These are phyloP conservation scores for Hygrophoropsis aurantiaca DNA, from an alignment of 768 basidiomycete species.

Conservation along the genomic window DNA sequence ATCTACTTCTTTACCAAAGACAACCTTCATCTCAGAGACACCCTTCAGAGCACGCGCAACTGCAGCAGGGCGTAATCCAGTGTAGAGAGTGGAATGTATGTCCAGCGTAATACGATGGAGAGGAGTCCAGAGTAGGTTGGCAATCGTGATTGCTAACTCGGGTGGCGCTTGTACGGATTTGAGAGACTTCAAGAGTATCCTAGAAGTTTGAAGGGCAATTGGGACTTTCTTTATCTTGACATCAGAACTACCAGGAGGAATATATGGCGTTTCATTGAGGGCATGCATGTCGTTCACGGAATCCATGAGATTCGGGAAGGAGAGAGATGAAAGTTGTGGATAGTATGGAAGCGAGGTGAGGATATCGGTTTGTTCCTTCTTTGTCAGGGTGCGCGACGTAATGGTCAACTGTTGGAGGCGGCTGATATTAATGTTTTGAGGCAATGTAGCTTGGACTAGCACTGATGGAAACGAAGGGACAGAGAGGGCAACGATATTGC, in stretches of 20 bases:
- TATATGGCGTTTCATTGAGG: not conserved
- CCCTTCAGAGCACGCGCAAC: conserved; percentile 26
- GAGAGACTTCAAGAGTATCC: conserved; percentile 10
- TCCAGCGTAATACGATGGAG: conserved; percentile 22
- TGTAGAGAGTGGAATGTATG: conserved; percentile 27
- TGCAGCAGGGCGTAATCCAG: conserved; percentile 25
- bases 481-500: conserved; percentile 24
- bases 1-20: conserved; percentile 31
- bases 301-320: conserved; percentile 25
- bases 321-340: conserved; percentile 22
- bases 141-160: conserved; percentile 18
- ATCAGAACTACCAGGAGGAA: not conserved
- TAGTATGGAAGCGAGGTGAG: conserved; percentile 24
- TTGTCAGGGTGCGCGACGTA: conserved; percentile 23
- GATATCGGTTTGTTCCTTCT: conserved; percentile 18
- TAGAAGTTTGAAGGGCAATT: not conserved
- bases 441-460: conserved; percentile 16
- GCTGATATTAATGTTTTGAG: conserved; percentile 9
- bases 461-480: conserved; percentile 23
- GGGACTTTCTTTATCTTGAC: not conserved
- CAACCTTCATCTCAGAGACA: conserved; percentile 26
- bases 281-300: conserved; percentile 11
- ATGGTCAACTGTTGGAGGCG: conserved; percentile 25
- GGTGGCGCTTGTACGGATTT: conserved; percentile 26
- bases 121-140: conserved; percentile 11